phyloP scores from a whole-genome alignment of 768 basidiomycete genomes.

The Lentinula lateritia region DNA sequence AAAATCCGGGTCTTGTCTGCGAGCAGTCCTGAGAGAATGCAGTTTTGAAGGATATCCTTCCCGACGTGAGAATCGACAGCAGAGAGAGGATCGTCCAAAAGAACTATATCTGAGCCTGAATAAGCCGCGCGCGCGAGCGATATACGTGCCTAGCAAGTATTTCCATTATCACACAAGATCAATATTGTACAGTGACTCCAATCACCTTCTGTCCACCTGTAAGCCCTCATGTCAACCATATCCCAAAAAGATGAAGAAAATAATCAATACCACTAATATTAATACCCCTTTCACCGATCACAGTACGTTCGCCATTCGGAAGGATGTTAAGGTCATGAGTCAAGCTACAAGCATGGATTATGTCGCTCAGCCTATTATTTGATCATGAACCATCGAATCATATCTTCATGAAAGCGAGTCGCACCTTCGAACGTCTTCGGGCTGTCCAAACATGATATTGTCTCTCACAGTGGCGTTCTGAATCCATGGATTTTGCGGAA shows the following conservation, averaged over 20 bases:
- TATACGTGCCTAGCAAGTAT: conserved; percentile 53
- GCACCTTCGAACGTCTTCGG: conserved; percentile 52
- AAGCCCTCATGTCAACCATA: background rate
- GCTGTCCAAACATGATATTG: conserved; percentile 71
- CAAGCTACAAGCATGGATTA: conserved; percentile 63
- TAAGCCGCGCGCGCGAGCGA: conserved; percentile 77
- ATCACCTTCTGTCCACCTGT: conserved; percentile 29
- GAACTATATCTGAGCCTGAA: conserved; percentile 63
- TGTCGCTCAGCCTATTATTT: conserved; percentile 41
- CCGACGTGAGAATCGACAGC: conserved; percentile 79
- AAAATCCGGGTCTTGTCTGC: conserved; percentile 52
- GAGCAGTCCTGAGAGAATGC: conserved; percentile 49
- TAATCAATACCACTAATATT: conserved; percentile 51
- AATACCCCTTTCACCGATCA: conserved; percentile 77
- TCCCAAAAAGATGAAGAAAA: background rate
- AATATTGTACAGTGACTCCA: too few species aligned
- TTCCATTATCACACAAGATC: background rate
- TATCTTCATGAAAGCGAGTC: background rate
- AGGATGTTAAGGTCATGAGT: conserved; percentile 68
- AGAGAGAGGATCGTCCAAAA: conserved; percentile 78
- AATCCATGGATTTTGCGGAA: conserved; percentile 62
- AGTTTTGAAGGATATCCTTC: conserved; percentile 57
- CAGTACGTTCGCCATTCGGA: conserved; percentile 62
- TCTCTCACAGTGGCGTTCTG: conserved; percentile 62
- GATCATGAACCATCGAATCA: background rate